Evolutionary conservation across 345 rosid species (phyloP).

Genomic region (Leavenworthia alabamica): DNA sequence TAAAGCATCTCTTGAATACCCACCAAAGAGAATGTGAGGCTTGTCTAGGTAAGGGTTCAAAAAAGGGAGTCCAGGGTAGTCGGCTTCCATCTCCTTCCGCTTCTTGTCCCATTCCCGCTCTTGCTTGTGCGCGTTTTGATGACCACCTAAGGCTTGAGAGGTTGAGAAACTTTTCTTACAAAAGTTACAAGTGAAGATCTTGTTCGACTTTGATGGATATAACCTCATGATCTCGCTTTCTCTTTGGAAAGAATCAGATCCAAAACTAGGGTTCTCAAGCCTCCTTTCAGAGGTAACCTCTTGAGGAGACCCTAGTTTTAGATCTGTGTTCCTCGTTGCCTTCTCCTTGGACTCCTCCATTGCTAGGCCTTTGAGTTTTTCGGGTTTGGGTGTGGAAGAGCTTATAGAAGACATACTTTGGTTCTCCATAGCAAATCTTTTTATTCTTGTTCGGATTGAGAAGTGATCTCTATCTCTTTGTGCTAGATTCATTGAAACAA

Average conservation of each 20-base stretch:
- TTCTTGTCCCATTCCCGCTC: constrained; percentile 48
- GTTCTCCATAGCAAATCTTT: constrained; percentile 12
- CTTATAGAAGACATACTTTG: constrained; percentile 18
- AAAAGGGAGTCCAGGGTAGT: background rate
- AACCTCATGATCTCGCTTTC: constrained; percentile 18
- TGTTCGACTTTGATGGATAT: constrained; percentile 10
- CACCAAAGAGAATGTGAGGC: constrained; percentile 25
- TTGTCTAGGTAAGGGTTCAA: constrained; percentile 13
- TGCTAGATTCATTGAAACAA: constrained; percentile 15
- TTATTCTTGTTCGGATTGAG: background rate
- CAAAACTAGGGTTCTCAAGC: background rate
- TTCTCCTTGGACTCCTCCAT: constrained; percentile 7
- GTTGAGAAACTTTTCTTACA: constrained; percentile 42
- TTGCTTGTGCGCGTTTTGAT: constrained; percentile 90
- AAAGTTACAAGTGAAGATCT: constrained; percentile 15
- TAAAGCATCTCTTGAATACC: constrained; percentile 23
- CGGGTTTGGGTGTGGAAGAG: constrained; percentile 10
- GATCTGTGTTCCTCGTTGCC: background rate
- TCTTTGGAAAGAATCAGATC: constrained; percentile 1
- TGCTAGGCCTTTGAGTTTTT: background rate
- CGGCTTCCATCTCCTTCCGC: constrained; percentile 14
- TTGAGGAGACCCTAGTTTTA: constrained; percentile 1
- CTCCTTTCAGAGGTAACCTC: constrained; percentile 10
- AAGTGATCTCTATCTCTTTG: constrained; percentile 17
- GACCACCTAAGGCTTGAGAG: constrained; percentile 88